These are phyloP conservation scores for Botrytis fabae DNA, from an alignment of 2,329 filamentous ascomycete species.

Conservation along the genomic window DNA sequence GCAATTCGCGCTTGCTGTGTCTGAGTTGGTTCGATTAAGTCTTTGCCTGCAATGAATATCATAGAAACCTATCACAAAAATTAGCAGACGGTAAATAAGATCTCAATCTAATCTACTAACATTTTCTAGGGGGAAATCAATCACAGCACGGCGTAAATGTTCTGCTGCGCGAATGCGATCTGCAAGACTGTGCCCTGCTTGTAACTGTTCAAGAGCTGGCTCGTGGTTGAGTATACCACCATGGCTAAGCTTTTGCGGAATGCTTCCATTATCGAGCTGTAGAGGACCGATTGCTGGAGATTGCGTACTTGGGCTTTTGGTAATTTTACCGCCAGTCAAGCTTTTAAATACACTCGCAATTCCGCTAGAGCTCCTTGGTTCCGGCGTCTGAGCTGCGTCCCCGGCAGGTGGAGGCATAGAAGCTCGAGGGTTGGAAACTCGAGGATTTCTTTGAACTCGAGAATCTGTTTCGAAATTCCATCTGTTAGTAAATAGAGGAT, in stretches of 20 bases:
- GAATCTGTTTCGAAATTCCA: constrained; percentile 14
- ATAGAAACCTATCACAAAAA: constrained; percentile 34
- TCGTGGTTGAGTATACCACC: constrained; percentile 54
- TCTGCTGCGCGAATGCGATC: constrained; percentile 60
- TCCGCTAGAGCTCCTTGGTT: constrained; percentile 56
- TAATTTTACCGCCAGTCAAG: constrained; percentile 55
- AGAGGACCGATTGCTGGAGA: constrained; percentile 45
- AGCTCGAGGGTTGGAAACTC: constrained; percentile 33
- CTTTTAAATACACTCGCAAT: constrained; percentile 65
- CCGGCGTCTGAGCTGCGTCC: constrained; percentile 56
- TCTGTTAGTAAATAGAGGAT: constrained; percentile 19
- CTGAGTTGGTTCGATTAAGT: constrained; percentile 61
- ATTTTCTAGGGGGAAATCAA: constrained; percentile 55
- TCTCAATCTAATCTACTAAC: constrained; percentile 30
- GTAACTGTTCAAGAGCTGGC: constrained; percentile 56
- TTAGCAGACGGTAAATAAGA: neutral
- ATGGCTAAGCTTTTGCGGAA: constrained; percentile 42
- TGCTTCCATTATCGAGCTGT: constrained; percentile 45
- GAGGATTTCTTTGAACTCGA: constrained; percentile 20
- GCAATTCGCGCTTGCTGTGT: constrained; percentile 54
- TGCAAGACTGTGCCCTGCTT: constrained; percentile 49
- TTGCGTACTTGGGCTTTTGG: constrained; percentile 50
- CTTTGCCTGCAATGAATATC: constrained; percentile 67
- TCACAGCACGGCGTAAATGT: constrained; percentile 56
- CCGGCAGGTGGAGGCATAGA: constrained; percentile 62